Conservation (phyloP, 441 rosid genomes). For the Bocquillonia castaneifolia region DNA sequence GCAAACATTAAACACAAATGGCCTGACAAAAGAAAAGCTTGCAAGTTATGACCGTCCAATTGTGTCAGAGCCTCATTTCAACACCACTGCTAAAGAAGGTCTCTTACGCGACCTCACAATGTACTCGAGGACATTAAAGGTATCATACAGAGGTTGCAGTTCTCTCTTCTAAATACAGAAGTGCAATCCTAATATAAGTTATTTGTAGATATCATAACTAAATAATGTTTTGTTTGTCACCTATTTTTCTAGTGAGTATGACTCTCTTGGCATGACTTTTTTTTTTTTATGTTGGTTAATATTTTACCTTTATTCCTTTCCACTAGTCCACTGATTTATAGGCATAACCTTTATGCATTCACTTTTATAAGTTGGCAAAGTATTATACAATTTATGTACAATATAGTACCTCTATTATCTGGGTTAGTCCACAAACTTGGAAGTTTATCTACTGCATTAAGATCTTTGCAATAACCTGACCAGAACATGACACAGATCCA, state of each 20-base stretch:
- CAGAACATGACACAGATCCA: neutral
- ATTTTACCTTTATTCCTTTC: too few species aligned
- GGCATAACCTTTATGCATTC: neutral
- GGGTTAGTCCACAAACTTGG: neutral
- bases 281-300: too few species aligned
- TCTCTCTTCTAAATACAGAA: too few species aligned
- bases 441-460: neutral
- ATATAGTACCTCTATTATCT: neutral
- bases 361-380: neutral
- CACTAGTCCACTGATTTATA: too few species aligned
- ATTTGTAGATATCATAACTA: too few species aligned
- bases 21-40: conserved; percentile 60
- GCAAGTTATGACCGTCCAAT: conserved; percentile 55
- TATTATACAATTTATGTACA: neutral
- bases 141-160: conserved; percentile 20
- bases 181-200: too few species aligned
- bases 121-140: conserved; percentile 71
- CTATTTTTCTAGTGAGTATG: neutral
- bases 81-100: conserved; percentile 46
- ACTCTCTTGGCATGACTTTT: neutral
- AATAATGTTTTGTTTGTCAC: neutral
- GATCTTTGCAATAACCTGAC: neutral
- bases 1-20: conserved; percentile 50
- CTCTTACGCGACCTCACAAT: conserved; percentile 57
- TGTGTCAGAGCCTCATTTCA: conserved; percentile 49